Evolutionary conservation across 768 basidiomycete genomes (phyloP), one percentile per base, ranked within the genome.

Genomic region (Trichaptum fuscoviolaceum): DNA sequence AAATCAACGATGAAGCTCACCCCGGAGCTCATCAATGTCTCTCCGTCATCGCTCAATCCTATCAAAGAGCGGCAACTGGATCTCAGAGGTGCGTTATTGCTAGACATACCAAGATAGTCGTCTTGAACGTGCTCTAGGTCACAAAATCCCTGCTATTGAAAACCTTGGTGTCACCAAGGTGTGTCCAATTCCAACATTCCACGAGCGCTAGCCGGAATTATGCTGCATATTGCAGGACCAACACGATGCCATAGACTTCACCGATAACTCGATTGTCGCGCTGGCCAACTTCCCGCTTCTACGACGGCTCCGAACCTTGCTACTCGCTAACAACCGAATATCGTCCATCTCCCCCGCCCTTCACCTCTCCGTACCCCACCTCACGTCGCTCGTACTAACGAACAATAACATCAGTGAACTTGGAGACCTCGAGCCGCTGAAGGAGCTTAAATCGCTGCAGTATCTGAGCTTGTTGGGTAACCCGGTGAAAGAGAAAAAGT

Each of bases 111-210:
- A 57, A 60, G 25, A 75, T 57, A 59, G 70, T 71, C 71, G 67
- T 20, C 27, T 63, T 23, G 30, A 64, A 65, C 57, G 35, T 36
- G 63, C 64, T 72, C 71, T 77, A 95, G 93, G 94, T 66, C 91
- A 91, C 80, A 95, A 93, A 85, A 95, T 96, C 70, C 94, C 95
- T 64, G 87, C 91, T 65, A 96, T 96, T 75, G 95, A 96, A 89
- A 96, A 96, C 84, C 84, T 96, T 70, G 95, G 94, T 83, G 91
- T 95, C 69, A 93, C 94, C 76, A 89, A 83, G 83, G 92, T 88
- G 76, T 71, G 86, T 77, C 57, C 66, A 63, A 34, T 30, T 62
- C 36, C 57, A 69, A 52, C 69, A 66, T 71, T 69, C 61, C 67
- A 67, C 73, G 72, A 64, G 24, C 57, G 36, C 63, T 69, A 58